A percentile compares a stretch with the other conserved stretches of the same genome.
These are phyloP conservation scores for Solanum chmielewskii DNA, from an alignment of 257 asterid genomes.

Conservation along the genomic window DNA sequence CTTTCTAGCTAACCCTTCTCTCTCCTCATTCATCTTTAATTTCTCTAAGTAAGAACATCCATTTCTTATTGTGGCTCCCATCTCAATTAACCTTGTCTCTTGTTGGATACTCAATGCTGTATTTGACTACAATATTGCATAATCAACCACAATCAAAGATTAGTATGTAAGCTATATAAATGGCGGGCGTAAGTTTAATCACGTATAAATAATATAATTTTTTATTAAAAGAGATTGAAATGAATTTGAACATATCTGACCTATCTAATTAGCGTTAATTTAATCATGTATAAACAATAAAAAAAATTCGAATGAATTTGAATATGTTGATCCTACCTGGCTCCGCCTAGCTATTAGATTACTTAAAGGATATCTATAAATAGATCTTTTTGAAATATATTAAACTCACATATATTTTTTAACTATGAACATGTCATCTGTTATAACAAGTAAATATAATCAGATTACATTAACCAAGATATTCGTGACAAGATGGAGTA, in stretches of 20 bases:
- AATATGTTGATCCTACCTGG: accelerated
- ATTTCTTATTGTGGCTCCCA: conserved; percentile 43
- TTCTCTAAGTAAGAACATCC: conserved; percentile 10
- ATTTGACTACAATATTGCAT: conserved; percentile 16
- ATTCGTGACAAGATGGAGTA: not conserved
- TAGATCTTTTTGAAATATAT: not conserved
- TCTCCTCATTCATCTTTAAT: conserved; percentile 21
- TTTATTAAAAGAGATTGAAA: not conserved
- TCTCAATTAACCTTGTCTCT: conserved; percentile 28
- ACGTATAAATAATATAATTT: not conserved
- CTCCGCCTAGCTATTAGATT: not conserved
- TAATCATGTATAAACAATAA: no score
- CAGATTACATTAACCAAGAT: not conserved
- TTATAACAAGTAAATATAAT: not conserved
- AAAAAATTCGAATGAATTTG: no score
- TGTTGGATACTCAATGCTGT: conserved; percentile 29
- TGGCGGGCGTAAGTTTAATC: not conserved
- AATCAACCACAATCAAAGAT: not conserved
- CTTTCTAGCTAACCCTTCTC: conserved; percentile 22
- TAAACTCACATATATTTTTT: not conserved
- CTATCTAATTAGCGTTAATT: no score
- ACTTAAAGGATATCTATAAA: not conserved
- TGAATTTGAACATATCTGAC: not conserved
- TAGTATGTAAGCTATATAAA: not conserved
- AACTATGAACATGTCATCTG: not conserved